Evolutionary conservation across 352 stramenopile genomes (phyloP).

Genomic region (Phytophthora brassicae): DNA sequence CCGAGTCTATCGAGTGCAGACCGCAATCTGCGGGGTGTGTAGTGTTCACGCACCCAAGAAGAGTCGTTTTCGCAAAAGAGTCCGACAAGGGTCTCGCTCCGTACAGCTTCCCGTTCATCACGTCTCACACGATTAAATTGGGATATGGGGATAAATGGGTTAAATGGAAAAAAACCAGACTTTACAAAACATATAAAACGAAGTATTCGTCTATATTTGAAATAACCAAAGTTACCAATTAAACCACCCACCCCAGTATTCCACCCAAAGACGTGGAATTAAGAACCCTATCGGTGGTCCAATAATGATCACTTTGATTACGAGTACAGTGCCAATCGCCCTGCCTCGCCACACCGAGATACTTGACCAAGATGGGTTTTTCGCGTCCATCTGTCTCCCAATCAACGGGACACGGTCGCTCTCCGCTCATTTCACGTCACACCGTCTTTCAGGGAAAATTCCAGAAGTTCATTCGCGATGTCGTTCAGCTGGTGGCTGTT

Average conservation of each 20-base stretch:
- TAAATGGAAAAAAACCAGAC: too few relatives aligned
- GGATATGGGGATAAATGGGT: too few relatives aligned
- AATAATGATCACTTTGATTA: too few relatives aligned
- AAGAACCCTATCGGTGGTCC: too few relatives aligned
- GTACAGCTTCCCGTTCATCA: constrained; percentile 24
- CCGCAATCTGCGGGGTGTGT: neutral
- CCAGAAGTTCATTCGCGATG: constrained; percentile 8
- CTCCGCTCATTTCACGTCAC: constrained; percentile 24
- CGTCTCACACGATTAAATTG: too few relatives aligned
- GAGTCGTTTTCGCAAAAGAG: constrained; percentile 14
- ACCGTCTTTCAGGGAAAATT: constrained; percentile 9
- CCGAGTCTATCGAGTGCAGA: too few relatives aligned
- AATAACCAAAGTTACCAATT: too few relatives aligned
- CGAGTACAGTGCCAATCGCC: constrained; percentile 21
- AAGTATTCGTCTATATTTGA: too few relatives aligned
- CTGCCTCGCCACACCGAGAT: constrained; percentile 30
- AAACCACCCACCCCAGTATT: too few relatives aligned
- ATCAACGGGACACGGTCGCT: constrained; percentile 23
- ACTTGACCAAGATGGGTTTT: constrained; percentile 21
- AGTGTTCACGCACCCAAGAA: neutral
- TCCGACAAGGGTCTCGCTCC: constrained; percentile 12
- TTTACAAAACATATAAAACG: too few relatives aligned
- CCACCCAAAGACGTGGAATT: too few relatives aligned
- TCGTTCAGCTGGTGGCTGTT: constrained; percentile 18
- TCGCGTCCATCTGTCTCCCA: constrained; percentile 30